phyloP scores from a whole-genome alignment of 2,329 filamentous ascomycete genomes.

The Parascedosporium putredinis region DNA sequence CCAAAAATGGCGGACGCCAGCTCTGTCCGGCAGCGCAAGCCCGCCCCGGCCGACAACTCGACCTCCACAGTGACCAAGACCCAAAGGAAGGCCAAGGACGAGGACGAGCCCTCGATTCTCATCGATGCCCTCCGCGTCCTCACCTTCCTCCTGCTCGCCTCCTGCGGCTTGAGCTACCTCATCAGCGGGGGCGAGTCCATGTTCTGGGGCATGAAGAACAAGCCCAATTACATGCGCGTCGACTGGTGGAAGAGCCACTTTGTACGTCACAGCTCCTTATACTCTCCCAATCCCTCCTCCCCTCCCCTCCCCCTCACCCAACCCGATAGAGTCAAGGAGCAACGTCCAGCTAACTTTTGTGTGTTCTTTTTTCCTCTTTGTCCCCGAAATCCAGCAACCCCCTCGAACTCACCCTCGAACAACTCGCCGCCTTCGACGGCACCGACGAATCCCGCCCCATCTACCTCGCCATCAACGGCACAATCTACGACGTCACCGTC shows the following conservation, averaged over 20 bases:
- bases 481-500: conserved; percentile 72
- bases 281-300: not conserved
- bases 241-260: conserved; percentile 49
- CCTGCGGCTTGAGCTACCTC: conserved; percentile 64
- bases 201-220: conserved; percentile 54
- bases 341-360: no score
- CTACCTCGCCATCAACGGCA: conserved; percentile 83
- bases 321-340: no score
- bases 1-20: conserved; percentile 10
- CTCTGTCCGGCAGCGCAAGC: conserved; percentile 35
- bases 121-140: conserved; percentile 62
- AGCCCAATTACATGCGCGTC: conserved; percentile 50
- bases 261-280: conserved; percentile 31
- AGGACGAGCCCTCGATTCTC: conserved; percentile 49
- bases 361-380: no score
- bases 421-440: conserved; percentile 72
- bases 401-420: conserved; percentile 58
- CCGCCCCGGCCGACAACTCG: conserved; percentile 5
- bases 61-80: conserved; percentile 14
- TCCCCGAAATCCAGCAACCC: conserved; percentile 48
- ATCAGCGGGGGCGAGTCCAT: conserved; percentile 60
- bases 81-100: conserved; percentile 29
- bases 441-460: conserved; percentile 63
- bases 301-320: no score
- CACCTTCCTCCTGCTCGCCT: conserved; percentile 55